phyloP scores from a whole-genome alignment of 23 red algal genomes.

The Gracilariopsis chorda region DNA sequence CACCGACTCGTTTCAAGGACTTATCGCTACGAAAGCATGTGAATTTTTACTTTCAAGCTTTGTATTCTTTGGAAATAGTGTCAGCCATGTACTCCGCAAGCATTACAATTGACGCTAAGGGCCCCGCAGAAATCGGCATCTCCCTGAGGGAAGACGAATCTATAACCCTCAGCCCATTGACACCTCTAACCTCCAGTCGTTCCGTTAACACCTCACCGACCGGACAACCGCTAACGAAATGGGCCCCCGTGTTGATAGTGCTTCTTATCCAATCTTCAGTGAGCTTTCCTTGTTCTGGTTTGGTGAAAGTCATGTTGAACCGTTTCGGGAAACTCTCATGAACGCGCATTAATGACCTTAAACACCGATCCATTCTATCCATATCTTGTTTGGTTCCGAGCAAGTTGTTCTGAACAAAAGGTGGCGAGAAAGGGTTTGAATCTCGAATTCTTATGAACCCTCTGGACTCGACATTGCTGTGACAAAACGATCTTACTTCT shows the following conservation, averaged over 20 bases:
- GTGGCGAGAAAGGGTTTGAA: neutral
- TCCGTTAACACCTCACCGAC: constrained; percentile 38
- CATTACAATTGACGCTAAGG: constrained; percentile 41
- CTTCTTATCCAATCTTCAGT: constrained; percentile 11
- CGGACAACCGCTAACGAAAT: constrained; percentile 34
- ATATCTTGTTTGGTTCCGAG: neutral
- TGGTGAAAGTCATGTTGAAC: neutral
- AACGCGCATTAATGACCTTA: neutral
- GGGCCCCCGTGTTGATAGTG: neutral
- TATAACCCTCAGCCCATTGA: constrained; percentile 36
- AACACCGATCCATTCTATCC: neutral
- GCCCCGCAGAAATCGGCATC: constrained; percentile 50
- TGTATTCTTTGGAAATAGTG: neutral
- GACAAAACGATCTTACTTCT: constrained; percentile 15
- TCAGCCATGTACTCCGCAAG: constrained; percentile 50
- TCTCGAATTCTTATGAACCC: neutral
- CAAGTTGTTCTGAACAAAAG: constrained; percentile 1
- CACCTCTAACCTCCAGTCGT: constrained; percentile 31
- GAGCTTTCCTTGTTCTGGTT: neutral
- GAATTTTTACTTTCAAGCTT: no score
- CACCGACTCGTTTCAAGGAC: no score
- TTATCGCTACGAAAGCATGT: no score
- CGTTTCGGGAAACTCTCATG: constrained; percentile 3
- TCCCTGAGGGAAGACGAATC: constrained; percentile 41
- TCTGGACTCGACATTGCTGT: neutral